A percentile compares a stretch with the other conserved stretches of the same genome.
phyloP scores from a whole-genome alignment of 192 early-diverging fungal genomes.

The Borealophlyctis nickersoniae region DNA sequence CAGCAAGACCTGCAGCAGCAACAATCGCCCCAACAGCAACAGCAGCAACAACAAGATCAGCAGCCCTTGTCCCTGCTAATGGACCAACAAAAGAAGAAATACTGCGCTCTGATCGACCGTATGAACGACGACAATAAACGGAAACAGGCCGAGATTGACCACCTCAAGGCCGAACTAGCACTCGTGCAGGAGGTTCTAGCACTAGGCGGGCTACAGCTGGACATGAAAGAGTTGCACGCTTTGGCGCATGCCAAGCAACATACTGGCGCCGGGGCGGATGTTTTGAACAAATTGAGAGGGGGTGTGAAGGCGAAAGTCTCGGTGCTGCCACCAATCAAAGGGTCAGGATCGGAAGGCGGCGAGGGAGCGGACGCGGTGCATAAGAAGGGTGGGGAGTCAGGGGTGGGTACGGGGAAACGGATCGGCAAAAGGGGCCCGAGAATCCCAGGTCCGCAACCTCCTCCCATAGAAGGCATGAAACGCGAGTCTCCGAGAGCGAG shows the following conservation, averaged over 20 bases:
- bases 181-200: constrained; percentile 34
- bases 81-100: constrained; percentile 43
- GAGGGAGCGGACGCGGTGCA: neutral
- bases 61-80: constrained; percentile 37
- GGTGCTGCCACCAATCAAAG: constrained; percentile 12
- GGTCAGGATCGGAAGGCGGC: constrained; percentile 25
- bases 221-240: constrained; percentile 30
- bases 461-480: too few species aligned
- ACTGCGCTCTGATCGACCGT: constrained; percentile 36
- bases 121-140: constrained; percentile 42
- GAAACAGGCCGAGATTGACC: constrained; percentile 43
- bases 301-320: neutral
- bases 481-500: too few species aligned
- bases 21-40: neutral
- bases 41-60: too few species aligned
- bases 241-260: neutral
- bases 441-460: too few species aligned
- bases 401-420: neutral
- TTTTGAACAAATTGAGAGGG: constrained; percentile 1
- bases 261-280: constrained; percentile 8
- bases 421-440: too few species aligned
- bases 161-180: constrained; percentile 31
- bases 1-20: constrained; percentile 4
- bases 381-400: constrained; percentile 1
- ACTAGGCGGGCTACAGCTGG: constrained; percentile 29